phyloP scores from a whole-genome alignment of 768 basidiomycete genomes.

The Amanita muscaria region DNA sequence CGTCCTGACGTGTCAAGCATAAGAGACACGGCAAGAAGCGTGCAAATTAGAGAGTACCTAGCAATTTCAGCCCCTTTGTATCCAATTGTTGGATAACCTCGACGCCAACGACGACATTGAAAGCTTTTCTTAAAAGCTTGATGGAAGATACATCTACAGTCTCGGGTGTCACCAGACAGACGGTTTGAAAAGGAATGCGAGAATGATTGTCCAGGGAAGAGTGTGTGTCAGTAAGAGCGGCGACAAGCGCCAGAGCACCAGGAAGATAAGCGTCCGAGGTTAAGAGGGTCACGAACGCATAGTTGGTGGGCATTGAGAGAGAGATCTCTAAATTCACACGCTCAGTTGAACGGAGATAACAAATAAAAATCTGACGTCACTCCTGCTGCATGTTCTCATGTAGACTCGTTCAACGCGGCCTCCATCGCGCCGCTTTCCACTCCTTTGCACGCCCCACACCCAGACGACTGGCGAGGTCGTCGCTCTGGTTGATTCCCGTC shows the following conservation, averaged over 20 bases:
- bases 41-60: slow-evolving; percentile 52
- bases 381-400: slow-evolving; percentile 4
- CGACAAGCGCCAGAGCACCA: slow-evolving; percentile 81
- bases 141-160: slow-evolving; percentile 79
- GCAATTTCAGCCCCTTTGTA: slow-evolving; percentile 57
- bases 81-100: slow-evolving; percentile 75
- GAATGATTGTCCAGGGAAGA: slow-evolving; percentile 36
- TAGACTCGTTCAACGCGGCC: not conserved
- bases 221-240: slow-evolving; percentile 78
- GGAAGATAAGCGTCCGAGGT: slow-evolving; percentile 91
- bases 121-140: slow-evolving; percentile 70
- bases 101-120: slow-evolving; percentile 83
- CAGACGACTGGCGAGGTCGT: slow-evolving; percentile 9
- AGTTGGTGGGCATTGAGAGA: slow-evolving; percentile 22
- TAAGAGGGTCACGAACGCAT: slow-evolving; percentile 87
- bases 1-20: slow-evolving; percentile 51
- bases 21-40: not conserved
- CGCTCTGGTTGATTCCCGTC: slow-evolving; percentile 46
- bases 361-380: slow-evolving; percentile 4
- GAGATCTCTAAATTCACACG: not conserved
- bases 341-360: not conserved
- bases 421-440: slow-evolving; percentile 7
- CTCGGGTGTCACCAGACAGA: slow-evolving; percentile 92
- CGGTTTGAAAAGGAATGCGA: slow-evolving; percentile 65
- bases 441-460: slow-evolving; percentile 1